A percentile compares a stretch with the other conserved stretches of the same genome.
phyloP scores from a whole-genome alignment of 1,139 yeast genomes.

The Nakaseomyces uthaithaninus region DNA sequence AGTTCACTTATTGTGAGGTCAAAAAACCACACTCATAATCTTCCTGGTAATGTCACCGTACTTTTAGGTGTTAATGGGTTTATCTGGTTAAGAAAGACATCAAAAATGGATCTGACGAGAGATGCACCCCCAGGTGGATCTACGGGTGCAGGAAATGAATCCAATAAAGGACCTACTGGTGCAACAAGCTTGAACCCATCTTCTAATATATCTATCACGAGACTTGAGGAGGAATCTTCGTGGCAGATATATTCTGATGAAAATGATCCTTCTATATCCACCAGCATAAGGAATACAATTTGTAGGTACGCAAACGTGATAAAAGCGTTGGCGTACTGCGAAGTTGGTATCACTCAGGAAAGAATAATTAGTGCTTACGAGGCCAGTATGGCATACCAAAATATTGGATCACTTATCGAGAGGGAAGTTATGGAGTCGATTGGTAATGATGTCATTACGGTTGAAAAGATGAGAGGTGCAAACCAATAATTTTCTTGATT shows the following conservation, averaged over 20 bases:
- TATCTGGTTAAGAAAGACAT: slow-evolving; percentile 81
- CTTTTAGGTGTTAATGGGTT: slow-evolving; percentile 93
- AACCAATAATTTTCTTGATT: not conserved
- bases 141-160: slow-evolving; percentile 36
- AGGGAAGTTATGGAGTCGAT: slow-evolving; percentile 66
- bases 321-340: slow-evolving; percentile 70
- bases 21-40: slow-evolving; percentile 73
- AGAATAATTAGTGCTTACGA: slow-evolving; percentile 79
- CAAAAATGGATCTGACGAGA: slow-evolving; percentile 31
- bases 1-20: slow-evolving; percentile 74
- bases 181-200: slow-evolving; percentile 45
- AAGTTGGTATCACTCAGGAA: slow-evolving; percentile 77
- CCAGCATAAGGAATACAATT: slow-evolving; percentile 59
- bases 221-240: slow-evolving; percentile 88
- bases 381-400: slow-evolving; percentile 71
- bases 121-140: slow-evolving; percentile 31
- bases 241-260: slow-evolving; percentile 92
- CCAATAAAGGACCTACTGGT: slow-evolving; percentile 32
- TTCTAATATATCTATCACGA: slow-evolving; percentile 63
- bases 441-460: slow-evolving; percentile 66
- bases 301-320: slow-evolving; percentile 80
- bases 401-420: slow-evolving; percentile 66
- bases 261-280: slow-evolving; percentile 60
- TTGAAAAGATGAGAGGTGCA: slow-evolving; percentile 63
- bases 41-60: slow-evolving; percentile 86